Percentiles rank a stretch among this genome's conserved stretches.
phyloP scores from a whole-genome alignment of 768 basidiomycete species.

The Hypholoma fasciculare region DNA sequence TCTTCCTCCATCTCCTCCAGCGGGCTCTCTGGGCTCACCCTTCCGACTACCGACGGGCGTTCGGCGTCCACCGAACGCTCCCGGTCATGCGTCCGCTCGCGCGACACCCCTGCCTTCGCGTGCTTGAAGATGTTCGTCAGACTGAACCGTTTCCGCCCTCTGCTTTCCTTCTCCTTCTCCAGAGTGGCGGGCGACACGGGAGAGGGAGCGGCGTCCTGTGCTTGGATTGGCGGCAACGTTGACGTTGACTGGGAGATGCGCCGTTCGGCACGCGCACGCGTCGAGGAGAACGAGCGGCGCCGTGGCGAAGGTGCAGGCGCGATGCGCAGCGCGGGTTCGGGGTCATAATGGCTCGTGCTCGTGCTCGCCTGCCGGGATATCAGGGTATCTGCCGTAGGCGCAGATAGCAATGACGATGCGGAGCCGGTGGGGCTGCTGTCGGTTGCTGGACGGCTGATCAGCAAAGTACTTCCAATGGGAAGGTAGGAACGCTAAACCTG shows the following conservation, averaged over 20 bases:
- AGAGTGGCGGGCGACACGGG: background rate
- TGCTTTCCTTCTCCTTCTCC: background rate
- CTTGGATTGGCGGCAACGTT: background rate
- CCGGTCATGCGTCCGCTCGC: constrained; percentile 17
- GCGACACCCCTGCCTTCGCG: constrained; percentile 37
- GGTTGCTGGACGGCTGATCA: background rate
- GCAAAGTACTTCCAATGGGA: background rate
- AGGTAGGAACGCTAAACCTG: background rate
- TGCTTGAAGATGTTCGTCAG: constrained; percentile 53
- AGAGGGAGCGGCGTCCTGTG: background rate
- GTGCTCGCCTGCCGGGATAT: background rate
- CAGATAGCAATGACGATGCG: constrained; percentile 1
- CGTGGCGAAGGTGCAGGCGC: background rate
- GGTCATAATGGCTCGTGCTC: background rate
- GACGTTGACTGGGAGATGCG: background rate
- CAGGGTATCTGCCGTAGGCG: background rate
- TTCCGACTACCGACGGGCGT: too few species aligned
- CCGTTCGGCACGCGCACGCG: background rate
- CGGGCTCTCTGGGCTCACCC: too few species aligned
- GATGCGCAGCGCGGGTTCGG: too few species aligned
- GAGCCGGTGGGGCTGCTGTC: background rate
- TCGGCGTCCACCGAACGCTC: constrained; percentile 22
- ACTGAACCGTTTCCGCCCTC: constrained; percentile 41
- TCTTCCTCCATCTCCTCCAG: constrained; percentile 7
- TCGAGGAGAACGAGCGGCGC: background rate